phyloP scores from a whole-genome alignment of 371 early-diverging fungal species.

The Vairimorpha necatrix region DNA sequence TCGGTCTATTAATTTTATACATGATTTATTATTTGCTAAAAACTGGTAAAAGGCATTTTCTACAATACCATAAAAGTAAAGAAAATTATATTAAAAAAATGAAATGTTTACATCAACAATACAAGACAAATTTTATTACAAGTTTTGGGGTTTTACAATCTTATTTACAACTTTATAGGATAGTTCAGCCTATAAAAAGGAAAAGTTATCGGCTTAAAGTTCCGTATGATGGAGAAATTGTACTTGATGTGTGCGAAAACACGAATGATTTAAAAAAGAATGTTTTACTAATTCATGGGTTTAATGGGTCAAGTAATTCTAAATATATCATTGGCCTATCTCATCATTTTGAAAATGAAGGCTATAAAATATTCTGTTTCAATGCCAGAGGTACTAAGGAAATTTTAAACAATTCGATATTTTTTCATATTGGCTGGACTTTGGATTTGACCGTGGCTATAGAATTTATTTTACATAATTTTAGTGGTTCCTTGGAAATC shows the following conservation, averaged over 20 bases:
- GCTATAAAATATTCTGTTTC: slow-evolving; percentile 55
- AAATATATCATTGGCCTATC: slow-evolving; percentile 56
- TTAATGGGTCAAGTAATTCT: slow-evolving; percentile 55
- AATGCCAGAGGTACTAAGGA: slow-evolving; percentile 58
- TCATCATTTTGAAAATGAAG: slow-evolving; percentile 39
- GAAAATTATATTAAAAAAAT: slow-evolving; percentile 36
- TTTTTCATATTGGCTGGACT: slow-evolving; percentile 64
- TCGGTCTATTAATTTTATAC: slow-evolving; percentile 11
- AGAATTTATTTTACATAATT: slow-evolving; percentile 57
- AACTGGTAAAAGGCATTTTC: not conserved
- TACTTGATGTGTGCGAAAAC: slow-evolving; percentile 46
- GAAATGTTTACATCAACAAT: slow-evolving; percentile 44
- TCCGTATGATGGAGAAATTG: slow-evolving; percentile 45
- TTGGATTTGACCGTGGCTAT: slow-evolving; percentile 51
- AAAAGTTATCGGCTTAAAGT: slow-evolving; percentile 32
- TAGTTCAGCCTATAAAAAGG: not conserved
- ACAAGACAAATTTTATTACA: slow-evolving; percentile 50
- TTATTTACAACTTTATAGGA: slow-evolving; percentile 42
- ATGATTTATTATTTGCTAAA: slow-evolving; percentile 9
- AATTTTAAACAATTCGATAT: slow-evolving; percentile 39
- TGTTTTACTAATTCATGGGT: slow-evolving; percentile 61
- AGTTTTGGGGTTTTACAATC: slow-evolving; percentile 48
- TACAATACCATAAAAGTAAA: slow-evolving; percentile 21
- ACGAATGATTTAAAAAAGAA: slow-evolving; percentile 30
- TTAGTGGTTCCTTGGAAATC: slow-evolving; percentile 49